Conservation (phyloP, 2,329 filamentous ascomycete species). For the Sporothrix luriei region DNA sequence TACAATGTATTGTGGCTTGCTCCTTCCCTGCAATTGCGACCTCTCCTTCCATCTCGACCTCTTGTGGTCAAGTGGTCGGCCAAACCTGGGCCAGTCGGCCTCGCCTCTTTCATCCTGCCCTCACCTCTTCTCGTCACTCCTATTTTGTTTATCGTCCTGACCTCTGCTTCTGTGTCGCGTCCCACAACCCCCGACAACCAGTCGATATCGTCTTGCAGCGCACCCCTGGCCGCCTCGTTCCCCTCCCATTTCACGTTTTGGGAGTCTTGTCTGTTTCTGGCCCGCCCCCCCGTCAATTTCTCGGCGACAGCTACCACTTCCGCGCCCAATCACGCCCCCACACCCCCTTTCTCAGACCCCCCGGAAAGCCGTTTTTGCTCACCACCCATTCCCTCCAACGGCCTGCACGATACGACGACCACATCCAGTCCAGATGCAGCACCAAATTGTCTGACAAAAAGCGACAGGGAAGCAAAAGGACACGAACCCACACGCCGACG, state of each 20-base stretch:
- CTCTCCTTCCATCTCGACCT: conserved; percentile 15
- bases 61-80: conserved; percentile 1
- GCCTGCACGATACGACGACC: conserved; percentile 14
- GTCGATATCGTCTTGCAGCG: conserved; percentile 20
- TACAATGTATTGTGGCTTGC: not conserved
- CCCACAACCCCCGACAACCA: conserved; percentile 24
- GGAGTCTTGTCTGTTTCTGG: conserved; percentile 11
- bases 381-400: conserved; percentile 11
- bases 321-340: conserved; percentile 28
- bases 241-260: conserved; percentile 27
- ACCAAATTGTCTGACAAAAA: conserved; percentile 18
- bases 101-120: not conserved
- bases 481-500: conserved; percentile 5
- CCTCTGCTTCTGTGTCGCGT: conserved; percentile 14
- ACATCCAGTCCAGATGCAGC: conserved; percentile 3
- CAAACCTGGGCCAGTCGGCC: not conserved
- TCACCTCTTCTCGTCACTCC: not conserved
- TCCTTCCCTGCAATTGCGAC: conserved; percentile 19
- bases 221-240: conserved; percentile 16
- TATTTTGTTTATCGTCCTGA: not conserved
- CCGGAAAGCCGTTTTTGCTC: conserved; percentile 22
- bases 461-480: not conserved
- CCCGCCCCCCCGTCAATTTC: conserved; percentile 19
- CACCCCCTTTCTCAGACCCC: conserved; percentile 25
- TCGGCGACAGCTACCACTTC: conserved; percentile 26